Evolutionary conservation across 176 grass and related monocot genomes (phyloP), one percentile per base, ranked within the genome.

Genomic region (Themeda triandra): DNA sequence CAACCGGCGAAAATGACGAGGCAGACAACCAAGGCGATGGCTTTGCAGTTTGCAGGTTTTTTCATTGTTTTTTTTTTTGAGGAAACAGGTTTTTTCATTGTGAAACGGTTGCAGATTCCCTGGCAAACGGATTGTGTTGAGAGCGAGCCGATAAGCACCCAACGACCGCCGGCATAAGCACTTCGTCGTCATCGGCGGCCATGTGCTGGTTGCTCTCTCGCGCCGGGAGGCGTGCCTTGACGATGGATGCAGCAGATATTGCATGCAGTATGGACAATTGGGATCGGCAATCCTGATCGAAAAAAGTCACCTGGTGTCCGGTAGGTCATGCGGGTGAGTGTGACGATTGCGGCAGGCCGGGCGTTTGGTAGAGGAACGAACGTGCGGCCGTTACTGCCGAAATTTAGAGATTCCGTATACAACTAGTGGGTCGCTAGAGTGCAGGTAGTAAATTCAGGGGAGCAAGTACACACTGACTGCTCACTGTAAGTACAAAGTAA

Each of bases 1-100:
- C 79, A 72, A 67, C 78, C 78, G 54, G 5, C 88, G 79, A 82
- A 82, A 88, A 78, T 79, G 79, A 78, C 83, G 78, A 81, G 29
- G 54, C 23, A 3, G 24, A 39, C 51, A 56, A 23, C 24, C 10
- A 33, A 15, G 21, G 27, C 35, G 11, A 49, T 49, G 13, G 33
- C 68, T 56, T 42, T 6, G 66, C 35, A 39, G 18, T n/a, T n/a
- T n/a, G n/a, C n/a, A n/a, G n/a, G n/a, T n/a, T n/a, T n/a, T n/a
- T n/a, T n/a, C n/a, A n/a, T n/a, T n/a, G n/a, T n/a, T n/a, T n/a
- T n/a, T n/a, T n/a, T n/a, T n/a, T n/a, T n/a, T n/a, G n/a, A n/a
- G n/a, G n/a, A n/a, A n/a, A n/a, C n/a, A n/a, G 7, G 21, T 66
- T 18, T 3, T 29, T 75, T 9, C 46, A 4, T n/a, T 68, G 28